Conservation (phyloP, 1,139 yeast species). For the Candida pseudoviswanathii region DNA sequence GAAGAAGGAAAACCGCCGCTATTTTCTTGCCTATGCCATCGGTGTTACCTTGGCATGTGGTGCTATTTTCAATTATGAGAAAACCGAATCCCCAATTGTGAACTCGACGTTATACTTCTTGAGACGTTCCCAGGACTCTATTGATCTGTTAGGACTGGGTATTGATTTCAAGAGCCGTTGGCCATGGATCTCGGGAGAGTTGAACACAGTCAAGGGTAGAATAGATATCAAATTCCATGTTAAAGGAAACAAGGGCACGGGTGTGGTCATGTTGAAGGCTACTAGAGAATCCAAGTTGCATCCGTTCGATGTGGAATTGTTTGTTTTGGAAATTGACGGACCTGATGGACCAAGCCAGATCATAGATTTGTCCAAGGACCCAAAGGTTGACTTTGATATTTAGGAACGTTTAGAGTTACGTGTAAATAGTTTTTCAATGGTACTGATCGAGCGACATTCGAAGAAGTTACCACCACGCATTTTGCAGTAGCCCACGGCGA, state of each 20-base stretch:
- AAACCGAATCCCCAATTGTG: slow-evolving; percentile 83
- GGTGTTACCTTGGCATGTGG: slow-evolving; percentile 68
- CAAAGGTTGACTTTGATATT: slow-evolving; percentile 39
- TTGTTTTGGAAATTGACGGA: slow-evolving; percentile 52
- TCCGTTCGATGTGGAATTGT: slow-evolving; percentile 62
- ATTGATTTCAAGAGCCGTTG: slow-evolving; percentile 68
- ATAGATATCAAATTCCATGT: slow-evolving; percentile 74
- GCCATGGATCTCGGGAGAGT: slow-evolving; percentile 89
- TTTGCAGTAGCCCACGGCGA: background rate
- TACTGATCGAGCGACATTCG: too few relatives aligned
- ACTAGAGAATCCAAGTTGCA: slow-evolving; percentile 55
- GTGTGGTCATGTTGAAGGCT: slow-evolving; percentile 60
- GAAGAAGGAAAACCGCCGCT: slow-evolving; percentile 49
- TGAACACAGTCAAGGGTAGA: slow-evolving; percentile 80
- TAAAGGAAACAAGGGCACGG: slow-evolving; percentile 57
- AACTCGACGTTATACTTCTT: slow-evolving; percentile 85
- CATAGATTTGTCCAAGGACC: slow-evolving; percentile 55
- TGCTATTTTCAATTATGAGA: slow-evolving; percentile 87
- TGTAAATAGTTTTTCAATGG: slow-evolving; percentile 1
- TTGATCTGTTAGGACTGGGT: slow-evolving; percentile 67
- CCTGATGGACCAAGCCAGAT: slow-evolving; percentile 27
- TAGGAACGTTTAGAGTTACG: background rate
- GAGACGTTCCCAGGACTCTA: slow-evolving; percentile 74
- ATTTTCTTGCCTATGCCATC: slow-evolving; percentile 61
- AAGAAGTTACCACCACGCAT: too few relatives aligned